Evolutionary conservation across 805 yeast genomes (phyloP).

Genomic region (Metschnikowia gelsemii): DNA sequence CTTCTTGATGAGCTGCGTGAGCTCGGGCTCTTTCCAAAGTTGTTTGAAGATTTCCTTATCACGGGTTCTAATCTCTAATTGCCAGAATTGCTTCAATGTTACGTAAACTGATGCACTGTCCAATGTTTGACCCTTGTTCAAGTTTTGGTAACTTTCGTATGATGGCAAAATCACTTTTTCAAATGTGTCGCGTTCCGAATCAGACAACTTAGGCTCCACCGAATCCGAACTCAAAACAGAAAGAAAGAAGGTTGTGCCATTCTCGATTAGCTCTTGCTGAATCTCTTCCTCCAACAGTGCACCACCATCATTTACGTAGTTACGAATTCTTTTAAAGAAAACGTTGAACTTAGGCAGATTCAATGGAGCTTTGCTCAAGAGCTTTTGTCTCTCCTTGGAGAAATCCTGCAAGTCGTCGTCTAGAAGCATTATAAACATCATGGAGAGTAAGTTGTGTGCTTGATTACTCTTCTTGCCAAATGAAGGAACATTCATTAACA

Average conservation of each 20-base stretch:
- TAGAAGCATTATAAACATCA: constrained; percentile 67
- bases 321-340: constrained; percentile 38
- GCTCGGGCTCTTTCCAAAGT: constrained; percentile 81
- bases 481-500: constrained; percentile 53
- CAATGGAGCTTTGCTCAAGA: constrained; percentile 42
- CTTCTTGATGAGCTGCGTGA: constrained; percentile 72
- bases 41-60: constrained; percentile 76
- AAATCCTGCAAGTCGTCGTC: constrained; percentile 70
- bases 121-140: constrained; percentile 16
- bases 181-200: constrained; percentile 4
- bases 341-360: constrained; percentile 31
- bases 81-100: constrained; percentile 60
- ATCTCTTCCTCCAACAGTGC: constrained; percentile 36
- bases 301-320: constrained; percentile 51
- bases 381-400: constrained; percentile 48
- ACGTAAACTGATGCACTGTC: constrained; percentile 42
- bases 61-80: constrained; percentile 59
- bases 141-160: constrained; percentile 21
- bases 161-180: constrained; percentile 20
- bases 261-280: constrained; percentile 71
- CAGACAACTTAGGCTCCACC: constrained; percentile 23
- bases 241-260: constrained; percentile 59
- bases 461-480: constrained; percentile 22
- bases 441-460: constrained; percentile 54
- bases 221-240: constrained; percentile 42